Conservation (phyloP, 805 yeast species). For the Barnettozyma siamensis region DNA sequence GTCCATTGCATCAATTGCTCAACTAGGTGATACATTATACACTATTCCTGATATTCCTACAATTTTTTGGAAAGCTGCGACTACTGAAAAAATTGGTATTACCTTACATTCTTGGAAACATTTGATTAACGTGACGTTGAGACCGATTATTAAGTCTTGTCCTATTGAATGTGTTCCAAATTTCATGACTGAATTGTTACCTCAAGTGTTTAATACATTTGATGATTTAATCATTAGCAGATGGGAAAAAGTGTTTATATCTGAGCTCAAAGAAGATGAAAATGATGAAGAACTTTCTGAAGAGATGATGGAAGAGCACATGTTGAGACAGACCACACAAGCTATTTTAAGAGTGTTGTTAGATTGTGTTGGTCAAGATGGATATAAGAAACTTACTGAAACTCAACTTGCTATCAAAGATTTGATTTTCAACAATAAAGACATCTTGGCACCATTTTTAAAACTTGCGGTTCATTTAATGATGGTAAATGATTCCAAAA, state of each 20-base stretch:
- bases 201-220: slow-evolving; percentile 65
- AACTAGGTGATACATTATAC: slow-evolving; percentile 82
- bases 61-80: slow-evolving; percentile 78
- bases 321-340: slow-evolving; percentile 87
- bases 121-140: slow-evolving; percentile 81
- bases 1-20: slow-evolving; percentile 84
- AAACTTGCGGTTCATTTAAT: slow-evolving; percentile 71
- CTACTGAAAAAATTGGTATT: slow-evolving; percentile 67
- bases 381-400: slow-evolving; percentile 40
- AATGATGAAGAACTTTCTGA: slow-evolving; percentile 84
- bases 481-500: slow-evolving; percentile 81
- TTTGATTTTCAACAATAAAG: slow-evolving; percentile 57
- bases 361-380: slow-evolving; percentile 80
- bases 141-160: slow-evolving; percentile 84
- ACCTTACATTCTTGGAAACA: slow-evolving; percentile 97
- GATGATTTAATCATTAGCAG: slow-evolving; percentile 67
- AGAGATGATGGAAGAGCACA: slow-evolving; percentile 97
- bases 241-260: slow-evolving; percentile 65
- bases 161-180: slow-evolving; percentile 62
- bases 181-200: slow-evolving; percentile 75
- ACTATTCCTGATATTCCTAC: slow-evolving; percentile 78
- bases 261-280: slow-evolving; percentile 32
- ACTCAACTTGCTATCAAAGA: slow-evolving; percentile 63
- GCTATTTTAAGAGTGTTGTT: slow-evolving; percentile 82
- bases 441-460: slow-evolving; percentile 71